Base-by-base conservation (phyloP, 2,329 filamentous ascomycete species). In the Fusarium stilboides region DNA sequence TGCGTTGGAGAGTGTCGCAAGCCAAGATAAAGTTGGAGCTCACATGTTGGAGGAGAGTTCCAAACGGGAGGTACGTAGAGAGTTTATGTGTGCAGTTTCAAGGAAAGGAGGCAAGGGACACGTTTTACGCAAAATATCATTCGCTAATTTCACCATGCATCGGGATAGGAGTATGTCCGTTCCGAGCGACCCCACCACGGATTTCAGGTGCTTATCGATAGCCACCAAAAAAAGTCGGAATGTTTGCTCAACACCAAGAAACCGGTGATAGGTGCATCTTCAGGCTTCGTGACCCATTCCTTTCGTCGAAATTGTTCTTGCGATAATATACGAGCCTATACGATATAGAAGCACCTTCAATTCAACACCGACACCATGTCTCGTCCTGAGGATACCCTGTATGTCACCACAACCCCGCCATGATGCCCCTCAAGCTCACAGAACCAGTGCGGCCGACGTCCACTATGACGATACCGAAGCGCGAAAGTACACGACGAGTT, bases 381-480 rank as follows among this genome's bases (percentile, higher is more conserved):
- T 77, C 94, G 96, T 74, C 96, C 96, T 70, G 96, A 99, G 86
- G 96, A 99, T 83, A 92, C 89, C 71, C 90, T 98, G 93, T 96
- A 86, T 76, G 88, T 75, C 33, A 62, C 43, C 55, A 60, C 51
- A 64, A 65, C 70, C 69, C 57, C 62, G 64, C 73, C 56, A 57
- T 55, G 43, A 63, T 56, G 57, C 62, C 53, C 57, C 70, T 75
- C 79, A 57, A 69, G 58, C 63, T 77, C 71, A 73, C 63, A 65
- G 37, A 57, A 54, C 42, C 55, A 97, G 94, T 78, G 93, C 94
- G 51, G 95, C 96, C 70, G 96, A 99, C 83, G 91, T 98, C 77
- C 97, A 97, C 85, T 99, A 99, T 87, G 92, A 98, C 85, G 95
- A 98, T 83, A 86, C 87, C 80, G 95, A 98, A 85, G 95, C 96